Base-by-base conservation (phyloP, 441 rosid genomes). In the Croton setiger region DNA sequence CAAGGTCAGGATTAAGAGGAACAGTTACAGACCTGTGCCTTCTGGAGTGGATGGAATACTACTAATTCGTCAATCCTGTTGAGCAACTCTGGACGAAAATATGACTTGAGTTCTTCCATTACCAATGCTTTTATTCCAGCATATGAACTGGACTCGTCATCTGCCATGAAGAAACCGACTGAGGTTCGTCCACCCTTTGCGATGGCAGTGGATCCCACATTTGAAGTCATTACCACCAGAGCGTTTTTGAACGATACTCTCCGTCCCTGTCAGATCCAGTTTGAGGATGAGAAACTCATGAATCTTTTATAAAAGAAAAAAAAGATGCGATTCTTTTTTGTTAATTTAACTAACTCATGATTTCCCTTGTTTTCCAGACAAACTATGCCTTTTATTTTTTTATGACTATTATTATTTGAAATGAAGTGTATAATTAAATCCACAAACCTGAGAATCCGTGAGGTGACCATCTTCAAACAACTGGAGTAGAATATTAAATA, bases 11-110 rank as follows among this genome's bases (percentile, higher is more conserved):
- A 10, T 12, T 1, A 18, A 33, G 60, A 44, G 7, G 51, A 63
- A 45, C 54, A 18, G 54, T 27, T 60, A 76, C 92, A 68, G 77
- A 95, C 99, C 99, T 92, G 99, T 81, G 80, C 64, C 79, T 86
- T 87, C 84, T 88, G 88, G 0, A 78, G 78, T 33, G 76, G 70
- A 37, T 71, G 78, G 74, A 78, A 78, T 58, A 78, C 71, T 7
- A 78, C 76, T 13, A 74, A 60, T 71, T 78, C 81, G 60, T 78
- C 78, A 36, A 78, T 67, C 66, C 81, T 67, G 76, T 78, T 78
- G 64, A 78, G 73, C 12, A 78, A 68, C 74, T 78, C 81, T 2
- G 81, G 81, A 35, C 78, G 78, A 61, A 78, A 78, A 21, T 70
- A 74, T 21, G 54, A n/a, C 56, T 74, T 78, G 45, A 74, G 76